phyloP scores from a whole-genome alignment of 148 eudicot genomes.

The Beta vulgaris region DNA sequence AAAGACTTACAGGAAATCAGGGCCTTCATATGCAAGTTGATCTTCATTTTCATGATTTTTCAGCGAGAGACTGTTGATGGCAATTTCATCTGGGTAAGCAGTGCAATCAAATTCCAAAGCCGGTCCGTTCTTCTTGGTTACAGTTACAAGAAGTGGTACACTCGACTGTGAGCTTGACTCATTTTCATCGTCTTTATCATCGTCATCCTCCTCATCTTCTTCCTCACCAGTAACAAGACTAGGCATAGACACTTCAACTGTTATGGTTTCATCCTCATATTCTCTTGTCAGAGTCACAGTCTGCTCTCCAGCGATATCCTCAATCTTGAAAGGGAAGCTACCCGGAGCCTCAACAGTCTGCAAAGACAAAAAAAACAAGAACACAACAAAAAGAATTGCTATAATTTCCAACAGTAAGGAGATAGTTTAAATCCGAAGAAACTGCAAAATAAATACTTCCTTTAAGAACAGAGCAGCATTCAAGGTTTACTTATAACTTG shows the following conservation, averaged over 20 bases:
- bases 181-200: slow-evolving; percentile 27
- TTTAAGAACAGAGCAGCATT: not conserved
- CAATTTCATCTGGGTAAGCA: slow-evolving; percentile 58
- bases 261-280: slow-evolving; percentile 54
- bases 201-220: slow-evolving; percentile 34
- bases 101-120: slow-evolving; percentile 51
- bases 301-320: slow-evolving; percentile 50
- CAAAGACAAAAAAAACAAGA: not conserved
- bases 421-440: not conserved
- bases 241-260: slow-evolving; percentile 63
- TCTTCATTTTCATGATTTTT: slow-evolving; percentile 57
- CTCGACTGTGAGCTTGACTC: slow-evolving; percentile 16
- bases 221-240: slow-evolving; percentile 45
- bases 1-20: slow-evolving; percentile 57
- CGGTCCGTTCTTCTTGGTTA: slow-evolving; percentile 45
- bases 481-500: not conserved
- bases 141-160: slow-evolving; percentile 52
- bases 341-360: slow-evolving; percentile 45
- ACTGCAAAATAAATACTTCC: not conserved
- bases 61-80: slow-evolving; percentile 48
- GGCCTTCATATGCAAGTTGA: slow-evolving; percentile 59
- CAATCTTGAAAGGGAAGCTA: slow-evolving; percentile 53
- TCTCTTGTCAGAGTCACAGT: slow-evolving; percentile 54
- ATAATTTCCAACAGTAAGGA: too few relatives aligned
- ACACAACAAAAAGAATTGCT: not conserved